Evolutionary conservation across 108 stramenopile genomes (phyloP).

Genomic region (Skeletonema tropicum): DNA sequence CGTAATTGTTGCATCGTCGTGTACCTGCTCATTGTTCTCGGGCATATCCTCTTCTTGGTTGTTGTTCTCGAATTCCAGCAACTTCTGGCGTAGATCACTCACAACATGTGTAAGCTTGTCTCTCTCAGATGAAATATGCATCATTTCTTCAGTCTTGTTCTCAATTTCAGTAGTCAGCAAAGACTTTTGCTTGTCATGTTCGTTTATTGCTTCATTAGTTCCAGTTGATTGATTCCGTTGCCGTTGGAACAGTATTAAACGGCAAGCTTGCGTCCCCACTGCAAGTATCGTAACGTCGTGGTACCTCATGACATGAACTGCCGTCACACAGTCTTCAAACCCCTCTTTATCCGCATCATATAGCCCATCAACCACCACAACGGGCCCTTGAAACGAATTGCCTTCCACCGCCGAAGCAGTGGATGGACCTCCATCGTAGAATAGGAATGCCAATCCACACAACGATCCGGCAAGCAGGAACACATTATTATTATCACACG

Average conservation of each 20-base stretch:
- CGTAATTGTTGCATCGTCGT: background rate
- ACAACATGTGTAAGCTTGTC: constrained; percentile 5
- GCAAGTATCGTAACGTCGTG: constrained; percentile 8
- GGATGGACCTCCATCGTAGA: constrained; percentile 39
- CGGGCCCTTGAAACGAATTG: constrained; percentile 35
- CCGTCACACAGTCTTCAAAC: constrained; percentile 40
- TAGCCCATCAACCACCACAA: constrained; percentile 45
- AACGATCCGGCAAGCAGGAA: constrained; percentile 48
- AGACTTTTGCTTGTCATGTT: background rate
- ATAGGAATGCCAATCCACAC: constrained; percentile 52
- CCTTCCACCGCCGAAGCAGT: background rate
- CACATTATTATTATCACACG: background rate
- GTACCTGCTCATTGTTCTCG: too few species aligned
- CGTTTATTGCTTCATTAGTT: constrained; percentile 2
- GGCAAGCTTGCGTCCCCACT: constrained; percentile 40
- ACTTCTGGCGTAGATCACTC: background rate
- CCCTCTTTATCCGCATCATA: constrained; percentile 25
- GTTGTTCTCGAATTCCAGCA: constrained; percentile 3
- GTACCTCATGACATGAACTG: constrained; percentile 26
- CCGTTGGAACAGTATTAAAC: constrained; percentile 34
- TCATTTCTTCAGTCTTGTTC: constrained; percentile 6
- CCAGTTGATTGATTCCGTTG: background rate
- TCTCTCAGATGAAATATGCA: constrained; percentile 18
- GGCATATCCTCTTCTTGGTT: background rate
- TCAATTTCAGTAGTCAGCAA: constrained; percentile 13